phyloP scores from a whole-genome alignment of 2,329 filamentous ascomycete genomes.

The Tolypocladium inflatum region DNA sequence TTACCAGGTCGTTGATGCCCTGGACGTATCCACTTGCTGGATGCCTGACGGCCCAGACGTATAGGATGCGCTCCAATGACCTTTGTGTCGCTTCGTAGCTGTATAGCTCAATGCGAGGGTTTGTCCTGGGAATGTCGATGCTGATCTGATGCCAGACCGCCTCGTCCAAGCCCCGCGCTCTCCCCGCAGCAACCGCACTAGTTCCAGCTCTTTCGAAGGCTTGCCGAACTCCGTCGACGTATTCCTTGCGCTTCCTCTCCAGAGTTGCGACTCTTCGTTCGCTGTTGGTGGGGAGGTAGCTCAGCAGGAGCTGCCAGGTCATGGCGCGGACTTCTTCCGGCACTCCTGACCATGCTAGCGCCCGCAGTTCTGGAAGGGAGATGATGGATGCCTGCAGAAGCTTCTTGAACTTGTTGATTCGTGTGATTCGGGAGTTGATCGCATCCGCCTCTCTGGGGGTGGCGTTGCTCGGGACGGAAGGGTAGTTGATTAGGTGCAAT shows the following conservation, averaged over 20 bases:
- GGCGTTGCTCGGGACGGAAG: conserved; percentile 62
- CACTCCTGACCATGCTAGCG: conserved; percentile 87
- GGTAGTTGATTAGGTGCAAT: conserved; percentile 86
- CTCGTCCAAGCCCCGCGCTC: conserved; percentile 70
- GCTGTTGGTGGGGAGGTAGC: conserved; percentile 93
- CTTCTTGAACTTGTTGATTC: conserved; percentile 98
- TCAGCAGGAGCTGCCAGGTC: conserved; percentile 95
- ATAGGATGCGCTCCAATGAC: conserved; percentile 87
- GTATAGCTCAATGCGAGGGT: conserved; percentile 91
- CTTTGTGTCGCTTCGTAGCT: conserved; percentile 92
- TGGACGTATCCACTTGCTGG: conserved; percentile 97
- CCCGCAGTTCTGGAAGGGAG: conserved; percentile 70
- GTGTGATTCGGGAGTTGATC: conserved; percentile 76
- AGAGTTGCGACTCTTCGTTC: conserved; percentile 83
- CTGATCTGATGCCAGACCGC: conserved; percentile 99
- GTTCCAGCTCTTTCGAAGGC: conserved; percentile 58
- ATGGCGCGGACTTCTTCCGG: conserved; percentile 94
- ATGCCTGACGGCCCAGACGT: conserved; percentile 95
- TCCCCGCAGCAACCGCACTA: conserved; percentile 27
- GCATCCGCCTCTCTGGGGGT: conserved; percentile 76
- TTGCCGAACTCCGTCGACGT: conserved; percentile 79
- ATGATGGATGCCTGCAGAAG: conserved; percentile 90
- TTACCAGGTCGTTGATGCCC: conserved; percentile 96
- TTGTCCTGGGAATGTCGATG: conserved; percentile 93
- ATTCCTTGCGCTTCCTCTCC: conserved; percentile 92